Evolutionary conservation across 768 basidiomycete species (phyloP).

Genomic region (Crucibulum laeve): DNA sequence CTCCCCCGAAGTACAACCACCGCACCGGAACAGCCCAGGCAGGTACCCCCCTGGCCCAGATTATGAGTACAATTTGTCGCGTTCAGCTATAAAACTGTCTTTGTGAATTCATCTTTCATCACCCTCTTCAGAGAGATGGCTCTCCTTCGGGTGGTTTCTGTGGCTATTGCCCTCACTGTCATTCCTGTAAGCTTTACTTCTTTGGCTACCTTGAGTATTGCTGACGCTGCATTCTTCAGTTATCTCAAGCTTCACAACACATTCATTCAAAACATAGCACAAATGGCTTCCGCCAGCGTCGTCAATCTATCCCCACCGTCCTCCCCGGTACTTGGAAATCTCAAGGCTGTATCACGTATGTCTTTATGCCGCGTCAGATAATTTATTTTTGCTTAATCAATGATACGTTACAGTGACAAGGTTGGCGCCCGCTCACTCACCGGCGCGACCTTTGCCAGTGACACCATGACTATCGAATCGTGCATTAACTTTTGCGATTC

Average conservation of each 20-base stretch:
- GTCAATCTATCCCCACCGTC: constrained; percentile 32
- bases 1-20: constrained; percentile 12
- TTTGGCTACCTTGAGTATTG: constrained; percentile 3
- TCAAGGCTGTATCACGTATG: constrained; percentile 60
- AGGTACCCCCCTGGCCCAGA: constrained; percentile 23
- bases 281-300: constrained; percentile 22
- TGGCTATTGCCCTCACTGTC: constrained; percentile 29
- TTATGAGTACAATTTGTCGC: constrained; percentile 11
- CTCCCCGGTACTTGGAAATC: constrained; percentile 56
- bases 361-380: constrained; percentile 2
- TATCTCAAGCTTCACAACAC: constrained; percentile 20
- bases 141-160: constrained; percentile 22
- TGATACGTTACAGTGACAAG: constrained; percentile 41
- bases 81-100: constrained; percentile 21
- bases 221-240: constrained; percentile 11
- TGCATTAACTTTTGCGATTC: constrained; percentile 45
- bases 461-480: constrained; percentile 57
- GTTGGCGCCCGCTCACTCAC: constrained; percentile 54
- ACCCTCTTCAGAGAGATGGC: constrained; percentile 22
- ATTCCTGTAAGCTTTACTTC: constrained; percentile 29
- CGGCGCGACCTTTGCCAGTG: constrained; percentile 38
- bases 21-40: constrained; percentile 14
- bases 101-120: constrained; percentile 9
- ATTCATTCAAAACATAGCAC: constrained; percentile 17
- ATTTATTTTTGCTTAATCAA: constrained; percentile 1